Evolutionary conservation across 1,284 basidiomycete genomes (phyloP), one percentile per base, ranked within the genome.

Genomic region (Jaminaea rosea): DNA sequence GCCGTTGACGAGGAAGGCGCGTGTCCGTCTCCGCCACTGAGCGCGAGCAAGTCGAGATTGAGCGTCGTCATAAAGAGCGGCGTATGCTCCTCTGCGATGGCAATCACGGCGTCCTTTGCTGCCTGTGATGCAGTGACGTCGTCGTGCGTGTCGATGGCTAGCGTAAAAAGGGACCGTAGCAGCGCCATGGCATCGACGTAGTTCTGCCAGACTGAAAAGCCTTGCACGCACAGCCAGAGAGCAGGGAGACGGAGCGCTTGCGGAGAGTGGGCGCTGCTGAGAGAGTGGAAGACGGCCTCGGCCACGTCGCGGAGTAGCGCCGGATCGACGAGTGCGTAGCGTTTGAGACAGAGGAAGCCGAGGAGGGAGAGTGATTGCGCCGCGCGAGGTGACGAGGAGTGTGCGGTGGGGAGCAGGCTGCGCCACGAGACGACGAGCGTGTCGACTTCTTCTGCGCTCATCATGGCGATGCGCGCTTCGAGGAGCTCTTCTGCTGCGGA

Each of bases 31-130:
- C n/a, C n/a, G n/a, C n/a, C n/a, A n/a, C n/a, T n/a, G n/a, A n/a
- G n/a, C 47, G 86, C 84, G 41, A 93, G 78, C 21, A 98, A 91
- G 70, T 96, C 93, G 65, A 93, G 80, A 2, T 86, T 84, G 23
- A 98, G 76, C 0, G 93, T 96, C 1, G 89, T 88, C 86, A 97
- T 96, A 77, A 98, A 96, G 17, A 98, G 76, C 1, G 85, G 84
- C 10, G 90, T 89, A 65, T 92, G 87, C 46, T 81, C 81, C 0
- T 82, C 80, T 0, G 91, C 91, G 29, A 96, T 87, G 44, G 87
- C 84, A 13, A 97, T n/a, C n/a, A n/a, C n/a, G n/a, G 76, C 3
- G 93, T 84, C 0, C 89, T 88, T 10, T 81, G 75, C 44, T 91
- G 82, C 0, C 93, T 89, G 19, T 66, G 37, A 4, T 56, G 42